Conservation (phyloP, 2,329 filamentous ascomycete species). For the Pyrenochaeta sp. region DNA sequence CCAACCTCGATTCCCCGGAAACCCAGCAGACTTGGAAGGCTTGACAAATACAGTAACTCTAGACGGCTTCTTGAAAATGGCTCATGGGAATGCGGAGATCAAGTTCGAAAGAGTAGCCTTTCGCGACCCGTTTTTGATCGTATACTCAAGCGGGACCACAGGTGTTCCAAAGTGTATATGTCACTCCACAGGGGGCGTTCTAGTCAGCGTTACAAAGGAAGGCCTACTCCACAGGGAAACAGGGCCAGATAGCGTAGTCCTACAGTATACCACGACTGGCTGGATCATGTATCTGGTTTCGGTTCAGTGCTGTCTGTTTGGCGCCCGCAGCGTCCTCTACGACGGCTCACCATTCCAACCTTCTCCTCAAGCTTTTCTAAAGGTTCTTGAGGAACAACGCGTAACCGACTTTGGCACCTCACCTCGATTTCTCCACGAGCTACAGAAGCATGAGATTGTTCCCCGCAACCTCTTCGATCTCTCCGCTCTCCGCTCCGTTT, state of each 20-base stretch:
- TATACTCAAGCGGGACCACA: constrained; percentile 82
- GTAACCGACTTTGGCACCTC: constrained; percentile 79
- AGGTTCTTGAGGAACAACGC: constrained; percentile 67
- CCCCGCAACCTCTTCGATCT: constrained; percentile 72
- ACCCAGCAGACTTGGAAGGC: constrained; percentile 65
- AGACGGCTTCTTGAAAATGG: constrained; percentile 52
- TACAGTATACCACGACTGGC: constrained; percentile 66
- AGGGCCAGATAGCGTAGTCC: constrained; percentile 52
- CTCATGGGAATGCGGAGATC: constrained; percentile 50
- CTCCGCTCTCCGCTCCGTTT: constrained; percentile 67
- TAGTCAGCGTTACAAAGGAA: constrained; percentile 71
- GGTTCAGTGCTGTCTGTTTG: constrained; percentile 66
- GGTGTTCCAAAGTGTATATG: constrained; percentile 87
- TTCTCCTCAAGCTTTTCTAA: constrained; percentile 69
- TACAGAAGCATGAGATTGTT: constrained; percentile 69
- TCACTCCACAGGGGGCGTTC: constrained; percentile 73
- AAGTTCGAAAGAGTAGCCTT: constrained; percentile 71
- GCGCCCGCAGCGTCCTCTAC: constrained; percentile 74
- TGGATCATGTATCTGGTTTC: constrained; percentile 88
- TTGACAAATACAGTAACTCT: constrained; percentile 61
- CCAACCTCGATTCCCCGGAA: constrained; percentile 69
- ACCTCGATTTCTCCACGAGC: constrained; percentile 78
- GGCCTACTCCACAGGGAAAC: constrained; percentile 61
- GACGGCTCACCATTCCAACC: constrained; percentile 84
- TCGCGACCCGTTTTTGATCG: constrained; percentile 78